Evolutionary conservation across 108 stramenopile species (phyloP).

Genomic region (Craspedostauros australis): DNA sequence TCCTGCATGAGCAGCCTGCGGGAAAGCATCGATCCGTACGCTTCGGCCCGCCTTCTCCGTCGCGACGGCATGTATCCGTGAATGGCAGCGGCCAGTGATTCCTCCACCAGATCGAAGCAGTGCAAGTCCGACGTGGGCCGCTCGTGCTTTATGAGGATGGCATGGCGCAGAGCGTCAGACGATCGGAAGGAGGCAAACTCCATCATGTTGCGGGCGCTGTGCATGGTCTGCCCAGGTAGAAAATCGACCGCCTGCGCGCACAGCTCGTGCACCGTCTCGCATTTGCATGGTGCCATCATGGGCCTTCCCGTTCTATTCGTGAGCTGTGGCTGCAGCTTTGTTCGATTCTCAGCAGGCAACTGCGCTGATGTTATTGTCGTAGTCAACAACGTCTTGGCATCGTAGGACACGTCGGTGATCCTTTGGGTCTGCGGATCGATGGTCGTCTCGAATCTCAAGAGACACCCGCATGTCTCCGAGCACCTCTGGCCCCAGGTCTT

Average conservation of each 20-base stretch:
- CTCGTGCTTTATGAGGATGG: conserved; percentile 40
- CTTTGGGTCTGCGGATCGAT: conserved; percentile 27
- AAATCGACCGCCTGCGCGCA: conserved; percentile 40
- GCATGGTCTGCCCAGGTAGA: conserved; percentile 27
- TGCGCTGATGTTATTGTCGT: no score
- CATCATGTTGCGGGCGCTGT: conserved; percentile 30
- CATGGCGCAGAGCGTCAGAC: conserved; percentile 55
- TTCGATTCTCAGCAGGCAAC: conserved; percentile 5
- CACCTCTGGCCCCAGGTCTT: conserved; percentile 78
- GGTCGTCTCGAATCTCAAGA: conserved; percentile 63
- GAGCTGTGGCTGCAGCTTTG: conserved; percentile 27
- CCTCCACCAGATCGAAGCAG: conserved; percentile 83
- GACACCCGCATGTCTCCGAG: conserved; percentile 70
- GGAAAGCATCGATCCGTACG: no score
- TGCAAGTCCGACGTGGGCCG: conserved; percentile 33
- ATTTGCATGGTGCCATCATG: conserved; percentile 64
- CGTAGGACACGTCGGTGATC: conserved; percentile 36
- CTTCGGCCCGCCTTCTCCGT: no score
- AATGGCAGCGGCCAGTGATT: conserved; percentile 56
- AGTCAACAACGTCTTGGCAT: conserved; percentile 57
- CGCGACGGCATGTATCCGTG: conserved; percentile 24
- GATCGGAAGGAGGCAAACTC: conserved; percentile 49
- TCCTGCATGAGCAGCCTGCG: no score
- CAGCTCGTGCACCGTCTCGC: conserved; percentile 56
- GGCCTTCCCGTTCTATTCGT: conserved; percentile 31